Base-by-base conservation (phyloP, 371 early-diverging fungal genomes). In the Syncephalastrum monosporum region DNA sequence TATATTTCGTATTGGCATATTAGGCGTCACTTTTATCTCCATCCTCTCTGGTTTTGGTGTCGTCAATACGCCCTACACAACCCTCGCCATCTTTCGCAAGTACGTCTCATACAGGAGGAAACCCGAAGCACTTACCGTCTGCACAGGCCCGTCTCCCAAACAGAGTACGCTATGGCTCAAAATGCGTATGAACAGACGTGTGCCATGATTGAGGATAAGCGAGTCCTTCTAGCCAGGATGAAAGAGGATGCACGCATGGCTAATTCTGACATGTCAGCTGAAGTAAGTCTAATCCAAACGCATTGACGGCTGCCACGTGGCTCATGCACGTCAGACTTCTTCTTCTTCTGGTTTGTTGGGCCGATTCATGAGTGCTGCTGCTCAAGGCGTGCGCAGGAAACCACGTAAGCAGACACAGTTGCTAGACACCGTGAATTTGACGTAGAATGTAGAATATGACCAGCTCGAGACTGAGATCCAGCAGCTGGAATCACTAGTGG, bases 41-140 rank as follows among this genome's bases (percentile, higher is more conserved):
- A 73, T 92, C 12, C 74, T 97, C 3, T 95, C 98, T 0, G 98
- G 97, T 15, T 94, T 96, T 67, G 96, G 96, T 71, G 95, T 96
- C 0, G 94, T 96, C 33, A 89, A 92, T 66, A 85, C 88, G 25
- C 95, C 96, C 0, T 95, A 91, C 61, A 86, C 86, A 19, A 67
- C 68, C 60, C 82, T 62, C 59, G 50, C 55, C 13, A 50, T 57
- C 13, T 66, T 65, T 13, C 60, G 58, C 52, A 60, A 56, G 70
- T 66, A 50, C 25, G 59, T 12, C 1, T 4, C 0, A 24, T 24
- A 50, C 27, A 5, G 23, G 38, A 10, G 38, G 38, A n/a, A 25
- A 27, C 4, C 3, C 27, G 25, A 50, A 6, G 24, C 17, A 50
- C 27, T 24, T 19, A n/a, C 24, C 23, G 14, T 6, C 19, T 47